Evolutionary conservation across 495 filamentous ascomycete genomes (phyloP).

Genomic region (Arthonia radiata): DNA sequence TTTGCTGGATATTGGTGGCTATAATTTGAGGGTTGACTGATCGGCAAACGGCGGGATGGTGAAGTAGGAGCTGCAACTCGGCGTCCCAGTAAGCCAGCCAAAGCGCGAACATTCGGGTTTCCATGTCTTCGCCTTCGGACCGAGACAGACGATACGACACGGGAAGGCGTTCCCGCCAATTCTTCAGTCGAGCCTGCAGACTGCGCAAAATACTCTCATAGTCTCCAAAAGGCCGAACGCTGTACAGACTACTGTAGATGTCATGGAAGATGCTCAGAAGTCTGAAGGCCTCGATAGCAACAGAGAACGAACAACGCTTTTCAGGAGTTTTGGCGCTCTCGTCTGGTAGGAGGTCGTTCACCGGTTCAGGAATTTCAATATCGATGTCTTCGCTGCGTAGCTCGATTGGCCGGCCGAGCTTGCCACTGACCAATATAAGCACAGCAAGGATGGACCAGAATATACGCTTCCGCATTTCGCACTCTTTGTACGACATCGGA

Average conservation of each 20-base stretch:
- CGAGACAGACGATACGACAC: too few species aligned
- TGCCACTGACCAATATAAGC: constrained; percentile 38
- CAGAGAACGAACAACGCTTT: constrained; percentile 38
- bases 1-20: constrained; percentile 38
- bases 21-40: constrained; percentile 33
- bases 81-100: constrained; percentile 21
- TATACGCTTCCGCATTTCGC: constrained; percentile 50
- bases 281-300: constrained; percentile 35
- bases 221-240: constrained; percentile 27
- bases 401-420: constrained; percentile 51
- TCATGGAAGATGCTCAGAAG: constrained; percentile 37
- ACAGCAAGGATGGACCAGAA: constrained; percentile 47
- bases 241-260: constrained; percentile 47
- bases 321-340: constrained; percentile 23
- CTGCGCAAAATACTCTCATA: constrained; percentile 36
- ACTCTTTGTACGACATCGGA: constrained; percentile 25
- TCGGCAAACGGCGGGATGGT: constrained; percentile 47
- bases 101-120: constrained; percentile 21
- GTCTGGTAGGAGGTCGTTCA: constrained; percentile 38
- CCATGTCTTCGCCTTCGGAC: constrained; percentile 23
- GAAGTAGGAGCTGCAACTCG: constrained; percentile 27
- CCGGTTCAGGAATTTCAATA: constrained; percentile 41
- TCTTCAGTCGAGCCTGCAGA: constrained; percentile 33
- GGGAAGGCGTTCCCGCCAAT: constrained; percentile 31
- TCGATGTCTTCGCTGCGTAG: constrained; percentile 47